Conservation (phyloP, 2,329 filamentous ascomycete species). For the Anthostomella pinea region DNA sequence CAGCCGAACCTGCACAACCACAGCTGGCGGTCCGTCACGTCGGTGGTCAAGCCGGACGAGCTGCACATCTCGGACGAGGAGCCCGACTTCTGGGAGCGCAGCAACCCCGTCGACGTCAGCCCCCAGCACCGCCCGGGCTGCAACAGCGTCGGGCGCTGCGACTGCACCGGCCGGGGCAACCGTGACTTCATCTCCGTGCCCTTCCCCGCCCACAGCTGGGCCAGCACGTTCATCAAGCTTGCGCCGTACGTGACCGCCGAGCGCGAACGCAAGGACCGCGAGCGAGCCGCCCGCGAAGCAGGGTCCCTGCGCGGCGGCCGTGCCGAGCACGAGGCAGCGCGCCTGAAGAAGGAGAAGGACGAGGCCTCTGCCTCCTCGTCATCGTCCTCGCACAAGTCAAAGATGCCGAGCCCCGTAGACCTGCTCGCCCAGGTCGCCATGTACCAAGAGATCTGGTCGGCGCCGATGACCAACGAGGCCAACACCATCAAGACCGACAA, state of each 20-base stretch:
- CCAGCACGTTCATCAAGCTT: conserved; percentile 55
- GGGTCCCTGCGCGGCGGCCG: conserved; percentile 22
- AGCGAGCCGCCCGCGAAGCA: conserved; percentile 22
- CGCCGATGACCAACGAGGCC: conserved; percentile 41
- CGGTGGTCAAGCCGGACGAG: conserved; percentile 55
- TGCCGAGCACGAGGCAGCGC: conserved; percentile 25
- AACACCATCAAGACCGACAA: background rate
- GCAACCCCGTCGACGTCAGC: conserved; percentile 49
- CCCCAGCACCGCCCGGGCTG: conserved; percentile 51
- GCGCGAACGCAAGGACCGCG: conserved; percentile 25
- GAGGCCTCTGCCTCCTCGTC: conserved; percentile 21
- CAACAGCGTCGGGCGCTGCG: conserved; percentile 43
- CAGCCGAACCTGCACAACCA: conserved; percentile 52
- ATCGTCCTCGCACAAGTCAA: conserved; percentile 16
- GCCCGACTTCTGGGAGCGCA: conserved; percentile 43
- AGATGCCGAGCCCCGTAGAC: conserved; percentile 41
- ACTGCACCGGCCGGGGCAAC: conserved; percentile 46
- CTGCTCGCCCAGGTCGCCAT: conserved; percentile 61
- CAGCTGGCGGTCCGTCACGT: conserved; percentile 59
- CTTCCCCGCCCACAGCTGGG: conserved; percentile 58
- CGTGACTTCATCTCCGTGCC: conserved; percentile 52
- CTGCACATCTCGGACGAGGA: conserved; percentile 44
- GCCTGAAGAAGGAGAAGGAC: conserved; percentile 35
- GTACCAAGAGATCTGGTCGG: conserved; percentile 65
- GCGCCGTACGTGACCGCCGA: conserved; percentile 46